Conservation (phyloP, 805 yeast genomes). For the Blastobotrys parvus region DNA sequence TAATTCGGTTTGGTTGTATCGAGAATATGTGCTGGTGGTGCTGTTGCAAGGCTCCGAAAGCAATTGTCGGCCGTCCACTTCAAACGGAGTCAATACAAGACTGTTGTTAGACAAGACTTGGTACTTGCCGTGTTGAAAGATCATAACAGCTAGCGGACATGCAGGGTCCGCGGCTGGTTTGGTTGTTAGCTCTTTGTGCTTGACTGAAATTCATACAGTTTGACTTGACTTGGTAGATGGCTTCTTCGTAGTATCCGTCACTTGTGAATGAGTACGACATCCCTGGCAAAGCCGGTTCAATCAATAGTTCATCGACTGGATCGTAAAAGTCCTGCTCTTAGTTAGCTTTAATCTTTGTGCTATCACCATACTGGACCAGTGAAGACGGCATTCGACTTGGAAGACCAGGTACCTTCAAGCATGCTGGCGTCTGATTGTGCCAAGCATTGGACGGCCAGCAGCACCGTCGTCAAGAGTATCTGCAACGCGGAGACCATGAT, state of each 20-base stretch:
- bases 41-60: slow-evolving; percentile 77
- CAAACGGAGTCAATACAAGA: slow-evolving; percentile 60
- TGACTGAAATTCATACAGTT: slow-evolving; percentile 41
- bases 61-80: slow-evolving; percentile 87
- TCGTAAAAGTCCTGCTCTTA: slow-evolving; percentile 57
- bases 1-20: slow-evolving; percentile 62
- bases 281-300: slow-evolving; percentile 96
- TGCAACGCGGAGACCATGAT: too few relatives aligned
- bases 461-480: too few relatives aligned
- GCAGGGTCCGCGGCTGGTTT: slow-evolving; percentile 47
- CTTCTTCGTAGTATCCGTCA: slow-evolving; percentile 89
- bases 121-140: slow-evolving; percentile 86
- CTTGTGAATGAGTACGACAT: slow-evolving; percentile 85
- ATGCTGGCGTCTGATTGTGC: slow-evolving; percentile 1
- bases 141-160: slow-evolving; percentile 77
- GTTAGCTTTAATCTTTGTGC: neutral
- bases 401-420: slow-evolving; percentile 87
- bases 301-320: slow-evolving; percentile 88
- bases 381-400: slow-evolving; percentile 87
- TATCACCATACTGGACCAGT: slow-evolving; percentile 71
- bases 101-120: slow-evolving; percentile 52
- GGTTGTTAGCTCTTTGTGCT: too few relatives aligned
- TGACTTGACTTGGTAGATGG: slow-evolving; percentile 67
- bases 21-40: slow-evolving; percentile 43
- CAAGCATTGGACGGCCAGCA: too few relatives aligned